Evolutionary conservation across 805 yeast genomes (phyloP), one percentile per base, ranked within the genome.

Genomic region (Teunomyces cretensis): DNA sequence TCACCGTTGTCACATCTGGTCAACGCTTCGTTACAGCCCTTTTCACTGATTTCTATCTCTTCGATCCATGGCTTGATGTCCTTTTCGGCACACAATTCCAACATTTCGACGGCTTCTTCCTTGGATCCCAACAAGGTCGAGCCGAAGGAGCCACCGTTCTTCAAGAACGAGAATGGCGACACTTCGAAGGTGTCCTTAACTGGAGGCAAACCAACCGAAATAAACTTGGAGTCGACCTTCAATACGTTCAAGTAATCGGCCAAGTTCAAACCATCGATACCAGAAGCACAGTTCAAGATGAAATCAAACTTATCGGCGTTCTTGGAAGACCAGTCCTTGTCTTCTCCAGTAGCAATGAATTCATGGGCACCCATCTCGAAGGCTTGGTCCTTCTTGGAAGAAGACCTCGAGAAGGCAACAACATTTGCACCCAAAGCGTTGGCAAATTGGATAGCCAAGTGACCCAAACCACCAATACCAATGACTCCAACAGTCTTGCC

Each of bases 141-240:
- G 42, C 83, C 85, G 48, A 80, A 66, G 37, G 74, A 67, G 41
- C 76, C 64, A 44, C 81, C 85, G 49, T 65, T 68, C 16, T 62
- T 51, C 52, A 82, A 65, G 65, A 81, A 80, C 24, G 78, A 63
- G 59, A 71, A 68, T 42, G 86, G 84, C 37, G 72, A 62, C 36
- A 80, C 74, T 30, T 66, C 60, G 45, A 74, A 69, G 36, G 66
- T 62, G 30, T 76, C 72, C 39, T 70, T 75, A 14, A 43, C 49
- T 27, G 65, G 65, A 43, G 92, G 88, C 56, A 84, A 70, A 44
- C 92, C 92, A 45, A 82, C 89, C 27, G 84, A 71, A 43, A 82
- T 73, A 60, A 83, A 77, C 42, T 71, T 68, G 44, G 84, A 83
- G 56, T 77, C 77, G 35, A 83, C 80, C 57, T 73, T 80, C 61